These are phyloP conservation scores for Russula vinacea DNA, from an alignment of 768 basidiomycete genomes.

Conservation along the genomic window DNA sequence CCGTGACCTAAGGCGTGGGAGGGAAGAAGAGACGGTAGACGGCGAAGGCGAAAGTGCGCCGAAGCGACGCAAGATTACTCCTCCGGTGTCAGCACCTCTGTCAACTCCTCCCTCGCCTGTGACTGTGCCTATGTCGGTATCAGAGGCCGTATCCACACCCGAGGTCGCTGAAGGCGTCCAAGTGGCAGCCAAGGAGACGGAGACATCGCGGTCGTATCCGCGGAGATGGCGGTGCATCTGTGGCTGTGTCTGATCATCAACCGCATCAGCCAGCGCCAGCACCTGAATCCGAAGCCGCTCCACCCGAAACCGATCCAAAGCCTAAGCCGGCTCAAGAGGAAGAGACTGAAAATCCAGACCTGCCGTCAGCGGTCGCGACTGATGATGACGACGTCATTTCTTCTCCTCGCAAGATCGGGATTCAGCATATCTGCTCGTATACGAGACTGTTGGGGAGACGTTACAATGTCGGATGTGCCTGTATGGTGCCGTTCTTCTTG, in stretches of 20 bases:
- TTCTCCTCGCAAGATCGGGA: conserved; percentile 20
- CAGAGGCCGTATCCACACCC: neutral
- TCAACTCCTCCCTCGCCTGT: neutral
- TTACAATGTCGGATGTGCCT: conserved; percentile 27
- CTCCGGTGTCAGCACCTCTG: neutral
- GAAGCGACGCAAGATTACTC: conserved; percentile 18
- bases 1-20: conserved; percentile 9
- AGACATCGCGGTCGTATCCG: neutral
- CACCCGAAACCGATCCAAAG: neutral
- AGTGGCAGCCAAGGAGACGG: neutral
- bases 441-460: conserved; percentile 13
- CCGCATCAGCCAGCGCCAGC: neutral
- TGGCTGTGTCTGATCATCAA: neutral
- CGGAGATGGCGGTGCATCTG: neutral
- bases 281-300: neutral
- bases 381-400: neutral
- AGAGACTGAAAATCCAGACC: neutral
- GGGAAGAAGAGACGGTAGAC: neutral
- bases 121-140: neutral
- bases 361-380: neutral
- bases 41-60: neutral
- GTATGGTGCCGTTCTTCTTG: conserved; percentile 2
- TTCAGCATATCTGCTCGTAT: conserved; percentile 25
- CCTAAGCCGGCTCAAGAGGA: neutral
- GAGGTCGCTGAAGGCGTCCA: neutral